Evolutionary conservation across 805 yeast species (phyloP), one percentile per base, ranked within the genome.

Genomic region (Ogataea populi-albae): DNA sequence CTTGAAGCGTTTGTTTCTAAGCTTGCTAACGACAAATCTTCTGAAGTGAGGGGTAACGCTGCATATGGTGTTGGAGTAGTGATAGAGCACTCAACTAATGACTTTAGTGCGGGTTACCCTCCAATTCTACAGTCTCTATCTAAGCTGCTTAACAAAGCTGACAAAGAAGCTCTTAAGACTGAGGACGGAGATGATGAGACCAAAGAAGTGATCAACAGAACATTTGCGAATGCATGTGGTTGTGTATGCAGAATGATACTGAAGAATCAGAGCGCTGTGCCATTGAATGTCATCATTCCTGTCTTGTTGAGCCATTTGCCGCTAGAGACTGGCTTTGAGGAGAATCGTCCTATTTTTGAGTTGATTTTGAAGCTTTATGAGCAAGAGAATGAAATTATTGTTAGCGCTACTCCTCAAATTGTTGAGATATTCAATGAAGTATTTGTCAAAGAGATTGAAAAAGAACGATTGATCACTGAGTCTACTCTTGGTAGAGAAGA

Each of bases 61-160:
- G 96, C 97, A 12, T 93, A 87, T 60, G 98, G 98, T 69, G 79
- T 86, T 49, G 98, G 98, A 52, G 63, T 88, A 42, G 64, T 88
- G 42, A 61, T 79, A 41, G 77, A 75, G 53, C 50, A 65, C 62
- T 67, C 80, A 19, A 43, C 61, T 12, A 63, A 64, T 37, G 85
- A 80, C 51, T 71, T 81, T 46, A 66, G 83, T 25, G 61, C 79
- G 24, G 66, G 75, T 30, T 91, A 81, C 65, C 80, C 79, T 45
- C 69, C 77, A 31, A 76, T 91, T 39, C 73, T 93, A 59, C 69
- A 69, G 52, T 71, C 79, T 29, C 62, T 84, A 47, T 81, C 82
- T 41, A 81, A 81, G 57, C 68, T 88, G 51, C 70, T 93, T 56
- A 77, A 76, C 62, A 83, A 82, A 61, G 88, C 87, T 42, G 86